Conservation (phyloP, 495 filamentous ascomycete species). For the Penicillium waksmanii region DNA sequence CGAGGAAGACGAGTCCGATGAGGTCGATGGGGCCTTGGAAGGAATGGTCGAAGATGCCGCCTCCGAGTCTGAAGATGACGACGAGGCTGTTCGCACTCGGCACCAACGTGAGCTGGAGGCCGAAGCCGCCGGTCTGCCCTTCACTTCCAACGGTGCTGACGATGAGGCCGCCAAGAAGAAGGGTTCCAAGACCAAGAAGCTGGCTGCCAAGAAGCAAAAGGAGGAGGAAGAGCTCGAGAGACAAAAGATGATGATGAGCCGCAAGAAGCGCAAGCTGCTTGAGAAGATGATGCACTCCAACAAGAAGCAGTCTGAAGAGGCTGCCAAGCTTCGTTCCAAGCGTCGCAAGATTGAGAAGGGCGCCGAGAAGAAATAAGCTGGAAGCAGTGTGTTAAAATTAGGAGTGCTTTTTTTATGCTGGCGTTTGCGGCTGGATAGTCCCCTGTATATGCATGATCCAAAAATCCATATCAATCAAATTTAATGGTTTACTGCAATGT, state of each 20-base stretch:
- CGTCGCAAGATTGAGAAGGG: constrained; percentile 84
- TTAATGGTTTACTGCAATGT: constrained; percentile 13
- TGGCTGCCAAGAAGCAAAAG: constrained; percentile 67
- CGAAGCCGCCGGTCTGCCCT: constrained; percentile 67
- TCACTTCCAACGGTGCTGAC: constrained; percentile 40
- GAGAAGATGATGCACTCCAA: constrained; percentile 93
- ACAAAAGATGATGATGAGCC: constrained; percentile 89
- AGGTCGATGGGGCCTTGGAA: constrained; percentile 40
- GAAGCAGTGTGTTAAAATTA: constrained; percentile 16
- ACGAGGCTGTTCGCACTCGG: constrained; percentile 54
- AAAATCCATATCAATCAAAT: constrained; percentile 28
- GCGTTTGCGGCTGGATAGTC: constrained; percentile 32
- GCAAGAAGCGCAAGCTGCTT: constrained; percentile 86
- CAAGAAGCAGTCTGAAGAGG: constrained; percentile 80
- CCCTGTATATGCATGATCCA: constrained; percentile 33
- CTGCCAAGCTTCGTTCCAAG: constrained; percentile 75
- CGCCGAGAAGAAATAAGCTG: constrained; percentile 32
- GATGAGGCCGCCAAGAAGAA: constrained; percentile 57
- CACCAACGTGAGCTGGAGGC: constrained; percentile 91
- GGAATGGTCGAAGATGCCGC: constrained; percentile 48
- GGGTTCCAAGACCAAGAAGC: constrained; percentile 66
- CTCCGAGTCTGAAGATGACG: constrained; percentile 56
- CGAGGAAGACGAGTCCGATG: constrained; percentile 45
- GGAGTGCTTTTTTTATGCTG: constrained; percentile 18
- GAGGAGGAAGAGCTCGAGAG: constrained; percentile 84